phyloP scores from a whole-genome alignment of 129 eudicot genomes.

The Helianthus annuus region DNA sequence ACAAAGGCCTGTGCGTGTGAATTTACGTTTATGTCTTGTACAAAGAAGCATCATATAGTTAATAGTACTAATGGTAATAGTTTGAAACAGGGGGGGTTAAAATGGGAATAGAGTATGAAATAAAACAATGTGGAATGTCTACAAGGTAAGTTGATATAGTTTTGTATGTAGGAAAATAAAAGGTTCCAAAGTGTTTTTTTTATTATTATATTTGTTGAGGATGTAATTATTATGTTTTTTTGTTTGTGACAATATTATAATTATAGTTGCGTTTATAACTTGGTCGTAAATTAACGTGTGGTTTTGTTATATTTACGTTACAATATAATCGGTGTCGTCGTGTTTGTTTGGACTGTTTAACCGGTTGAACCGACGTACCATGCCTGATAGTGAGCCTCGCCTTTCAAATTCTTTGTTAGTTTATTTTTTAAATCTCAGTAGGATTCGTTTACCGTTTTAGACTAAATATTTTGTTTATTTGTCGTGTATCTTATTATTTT shows the following conservation, averaged over 20 bases:
- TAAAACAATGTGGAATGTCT: slow-evolving; percentile 33
- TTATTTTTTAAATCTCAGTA: too few species aligned
- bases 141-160: slow-evolving; percentile 24
- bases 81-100: slow-evolving; percentile 33
- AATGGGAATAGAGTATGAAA: slow-evolving; percentile 25
- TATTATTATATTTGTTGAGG: slow-evolving; percentile 26
- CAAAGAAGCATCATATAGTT: slow-evolving; percentile 47
- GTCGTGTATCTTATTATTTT: too few species aligned
- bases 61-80: slow-evolving; percentile 33
- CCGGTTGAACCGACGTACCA: too few species aligned
- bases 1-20: slow-evolving; percentile 44
- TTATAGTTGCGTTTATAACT: slow-evolving; percentile 18
- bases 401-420: too few species aligned
- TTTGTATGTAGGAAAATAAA: slow-evolving; percentile 30
- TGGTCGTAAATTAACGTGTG: not conserved
- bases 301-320: too few species aligned
- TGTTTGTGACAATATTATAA: slow-evolving; percentile 35
- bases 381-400: too few species aligned
- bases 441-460: too few species aligned
- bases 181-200: slow-evolving; percentile 22
- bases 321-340: too few species aligned
- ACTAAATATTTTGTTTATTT: too few species aligned
- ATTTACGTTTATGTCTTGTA: slow-evolving; percentile 38
- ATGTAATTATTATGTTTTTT: slow-evolving; percentile 50
- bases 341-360: too few species aligned